These are phyloP conservation scores for Exophiala sp. DNA, from an alignment of 2,329 filamentous ascomycete genomes.

Conservation along the genomic window DNA sequence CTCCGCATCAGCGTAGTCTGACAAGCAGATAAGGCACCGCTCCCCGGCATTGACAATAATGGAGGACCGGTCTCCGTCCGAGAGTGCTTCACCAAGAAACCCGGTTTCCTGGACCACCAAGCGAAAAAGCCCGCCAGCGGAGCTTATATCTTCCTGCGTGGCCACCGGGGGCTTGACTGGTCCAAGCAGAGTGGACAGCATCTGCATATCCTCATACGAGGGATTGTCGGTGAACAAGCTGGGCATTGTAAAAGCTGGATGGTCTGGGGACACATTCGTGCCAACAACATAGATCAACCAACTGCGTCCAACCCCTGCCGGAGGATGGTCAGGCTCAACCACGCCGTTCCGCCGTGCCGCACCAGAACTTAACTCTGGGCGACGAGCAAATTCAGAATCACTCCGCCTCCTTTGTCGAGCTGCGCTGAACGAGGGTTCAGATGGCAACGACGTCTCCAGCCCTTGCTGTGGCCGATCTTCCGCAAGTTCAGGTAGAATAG, in stretches of 20 bases:
- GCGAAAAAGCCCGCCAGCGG: constrained; percentile 55
- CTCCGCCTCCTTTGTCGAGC: constrained; percentile 52
- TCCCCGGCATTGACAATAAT: constrained; percentile 41
- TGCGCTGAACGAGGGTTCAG: constrained; percentile 40
- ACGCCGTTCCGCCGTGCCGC: constrained; percentile 59
- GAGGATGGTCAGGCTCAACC: constrained; percentile 52
- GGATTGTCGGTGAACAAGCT: constrained; percentile 64
- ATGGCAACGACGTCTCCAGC: constrained; percentile 17
- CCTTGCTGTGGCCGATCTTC: constrained; percentile 35
- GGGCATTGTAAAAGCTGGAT: constrained; percentile 63
- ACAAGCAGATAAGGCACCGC: constrained; percentile 61
- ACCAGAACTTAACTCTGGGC: constrained; percentile 55
- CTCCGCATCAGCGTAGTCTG: constrained; percentile 58
- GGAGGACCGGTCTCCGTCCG: constrained; percentile 34
- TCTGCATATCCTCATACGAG: constrained; percentile 67
- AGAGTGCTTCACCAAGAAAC: constrained; percentile 45
- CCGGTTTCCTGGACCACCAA: constrained; percentile 42
- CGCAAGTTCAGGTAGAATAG: constrained; percentile 36
- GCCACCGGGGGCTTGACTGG: constrained; percentile 65
- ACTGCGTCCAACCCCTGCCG: constrained; percentile 51
- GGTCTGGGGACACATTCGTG: constrained; percentile 63
- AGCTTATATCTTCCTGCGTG: constrained; percentile 57
- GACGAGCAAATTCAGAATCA: constrained; percentile 52
- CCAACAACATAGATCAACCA: constrained; percentile 69
- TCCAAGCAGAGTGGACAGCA: constrained; percentile 60